phyloP scores from a whole-genome alignment of 31 red algal genomes.

The Bonnemaisonia californica region DNA sequence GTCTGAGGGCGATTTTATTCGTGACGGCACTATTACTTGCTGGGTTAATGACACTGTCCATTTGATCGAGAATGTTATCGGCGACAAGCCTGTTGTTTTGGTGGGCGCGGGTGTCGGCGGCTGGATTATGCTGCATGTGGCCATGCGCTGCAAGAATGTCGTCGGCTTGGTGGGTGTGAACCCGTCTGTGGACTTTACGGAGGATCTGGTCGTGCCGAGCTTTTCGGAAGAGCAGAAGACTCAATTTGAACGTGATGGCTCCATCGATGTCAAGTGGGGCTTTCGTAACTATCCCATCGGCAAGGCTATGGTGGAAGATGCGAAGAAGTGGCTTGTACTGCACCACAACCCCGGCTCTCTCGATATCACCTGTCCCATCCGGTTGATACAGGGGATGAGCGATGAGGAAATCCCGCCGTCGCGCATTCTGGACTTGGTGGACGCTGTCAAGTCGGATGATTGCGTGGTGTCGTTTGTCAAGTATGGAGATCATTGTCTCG shows the following conservation, averaged over 20 bases:
- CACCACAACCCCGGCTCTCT: constrained; percentile 59
- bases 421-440: constrained; percentile 73
- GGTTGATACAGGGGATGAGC: constrained; percentile 86
- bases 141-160: constrained; percentile 75
- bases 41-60: constrained; percentile 82
- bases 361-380: constrained; percentile 77
- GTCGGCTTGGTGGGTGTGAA: constrained; percentile 87
- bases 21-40: constrained; percentile 81
- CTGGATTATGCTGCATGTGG: constrained; percentile 95
- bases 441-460: constrained; percentile 69
- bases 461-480: constrained; percentile 86
- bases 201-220: constrained; percentile 81
- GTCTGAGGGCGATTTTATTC: constrained; percentile 84
- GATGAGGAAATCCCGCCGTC: constrained; percentile 94
- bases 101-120: constrained; percentile 93
- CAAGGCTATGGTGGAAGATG: constrained; percentile 89
- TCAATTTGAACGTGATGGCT: constrained; percentile 60
- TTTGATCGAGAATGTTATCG: constrained; percentile 64
- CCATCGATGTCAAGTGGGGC: constrained; percentile 80
- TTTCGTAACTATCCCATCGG: constrained; percentile 86
- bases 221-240: constrained; percentile 61
- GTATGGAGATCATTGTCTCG: constrained; percentile 89
- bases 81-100: constrained; percentile 70
- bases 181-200: constrained; percentile 95
- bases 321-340: constrained; percentile 80